phyloP scores from a whole-genome alignment of 352 stramenopile genomes.

The Phytophthora hybrid region DNA sequence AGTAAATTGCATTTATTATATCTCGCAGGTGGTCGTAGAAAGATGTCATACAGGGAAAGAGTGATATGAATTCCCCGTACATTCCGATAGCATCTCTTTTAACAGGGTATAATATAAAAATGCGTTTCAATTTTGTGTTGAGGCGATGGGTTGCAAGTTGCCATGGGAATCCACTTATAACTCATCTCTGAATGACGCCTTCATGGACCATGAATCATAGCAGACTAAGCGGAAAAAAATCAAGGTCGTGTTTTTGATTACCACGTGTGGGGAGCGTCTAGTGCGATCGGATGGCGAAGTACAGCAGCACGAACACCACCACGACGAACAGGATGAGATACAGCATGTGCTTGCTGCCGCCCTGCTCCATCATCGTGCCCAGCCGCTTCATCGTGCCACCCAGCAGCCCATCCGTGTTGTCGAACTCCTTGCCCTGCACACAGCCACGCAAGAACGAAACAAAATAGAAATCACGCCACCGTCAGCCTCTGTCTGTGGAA shows the following conservation, averaged over 20 bases:
- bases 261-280: conserved; percentile 37
- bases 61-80: too few relatives aligned
- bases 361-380: conserved; percentile 88
- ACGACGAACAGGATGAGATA: conserved; percentile 88
- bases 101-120: not conserved
- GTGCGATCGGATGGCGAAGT: conserved; percentile 80
- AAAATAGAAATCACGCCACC: not conserved
- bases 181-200: too few relatives aligned
- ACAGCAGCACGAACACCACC: conserved; percentile 87
- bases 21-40: too few relatives aligned
- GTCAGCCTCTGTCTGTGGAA: not conserved
- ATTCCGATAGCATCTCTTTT: too few relatives aligned
- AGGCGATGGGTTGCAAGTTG: conserved; percentile 12
- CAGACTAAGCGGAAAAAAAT: not conserved
- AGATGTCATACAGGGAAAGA: too few relatives aligned
- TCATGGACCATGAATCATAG: too few relatives aligned
- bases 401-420: conserved; percentile 85
- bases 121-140: not conserved
- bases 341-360: conserved; percentile 90
- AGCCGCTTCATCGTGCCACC: conserved; percentile 89
- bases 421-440: conserved; percentile 84
- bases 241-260: conserved; percentile 23
- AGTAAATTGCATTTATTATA: too few relatives aligned
- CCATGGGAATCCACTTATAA: not conserved
- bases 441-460: not conserved